Evolutionary conservation across 2,329 filamentous ascomycete genomes (phyloP).

Genomic region (Blastomyces emzantsi): DNA sequence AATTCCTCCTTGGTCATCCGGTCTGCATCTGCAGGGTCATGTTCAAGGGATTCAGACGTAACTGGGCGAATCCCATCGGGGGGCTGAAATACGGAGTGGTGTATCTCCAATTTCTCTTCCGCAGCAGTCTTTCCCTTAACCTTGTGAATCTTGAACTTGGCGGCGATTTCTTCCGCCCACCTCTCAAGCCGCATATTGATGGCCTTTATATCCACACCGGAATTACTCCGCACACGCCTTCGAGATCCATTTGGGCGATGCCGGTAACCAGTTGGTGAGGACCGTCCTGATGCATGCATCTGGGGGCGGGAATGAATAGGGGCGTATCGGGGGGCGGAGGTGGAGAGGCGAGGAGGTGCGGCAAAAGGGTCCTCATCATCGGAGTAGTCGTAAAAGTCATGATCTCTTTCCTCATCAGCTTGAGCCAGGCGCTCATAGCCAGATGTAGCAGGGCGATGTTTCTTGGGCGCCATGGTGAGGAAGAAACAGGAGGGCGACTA

Average conservation of each 20-base stretch:
- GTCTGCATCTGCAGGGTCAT: slow-evolving; percentile 43
- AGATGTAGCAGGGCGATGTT: slow-evolving; percentile 59
- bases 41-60: slow-evolving; percentile 63
- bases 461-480: slow-evolving; percentile 32
- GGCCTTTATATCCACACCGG: slow-evolving; percentile 90
- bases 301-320: slow-evolving; percentile 47
- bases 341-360: slow-evolving; percentile 47
- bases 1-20: slow-evolving; percentile 73
- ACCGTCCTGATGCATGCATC: slow-evolving; percentile 37
- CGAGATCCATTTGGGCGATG: slow-evolving; percentile 38
- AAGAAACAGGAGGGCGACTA: neutral
- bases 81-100: slow-evolving; percentile 92
- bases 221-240: slow-evolving; percentile 57
- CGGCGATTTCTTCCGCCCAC: slow-evolving; percentile 97
- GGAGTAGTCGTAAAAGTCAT: slow-evolving; percentile 48
- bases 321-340: slow-evolving; percentile 52
- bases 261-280: slow-evolving; percentile 34
- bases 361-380: slow-evolving; percentile 55
- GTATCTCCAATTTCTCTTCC: slow-evolving; percentile 85
- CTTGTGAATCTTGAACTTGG: slow-evolving; percentile 83
- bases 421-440: slow-evolving; percentile 80
- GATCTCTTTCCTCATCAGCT: slow-evolving; percentile 53
- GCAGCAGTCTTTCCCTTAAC: slow-evolving; percentile 65
- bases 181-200: slow-evolving; percentile 92
- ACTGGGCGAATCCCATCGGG: slow-evolving; percentile 78